phyloP scores from a whole-genome alignment of 2,329 filamentous ascomycete species.

The Leptosphaerulina australis region DNA sequence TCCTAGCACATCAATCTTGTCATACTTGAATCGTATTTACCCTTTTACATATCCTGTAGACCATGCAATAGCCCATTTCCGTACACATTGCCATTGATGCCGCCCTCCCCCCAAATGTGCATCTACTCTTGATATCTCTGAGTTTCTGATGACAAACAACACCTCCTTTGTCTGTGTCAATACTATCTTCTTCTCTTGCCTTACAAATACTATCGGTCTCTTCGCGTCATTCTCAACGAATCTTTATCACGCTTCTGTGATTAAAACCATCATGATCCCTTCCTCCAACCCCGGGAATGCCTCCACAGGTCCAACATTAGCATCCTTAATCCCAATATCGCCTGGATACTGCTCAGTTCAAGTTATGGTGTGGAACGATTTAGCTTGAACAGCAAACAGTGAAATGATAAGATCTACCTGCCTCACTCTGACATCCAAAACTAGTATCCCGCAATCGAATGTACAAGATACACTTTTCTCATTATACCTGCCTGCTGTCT shows the following conservation, averaged over 20 bases:
- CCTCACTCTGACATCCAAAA: constrained; percentile 30
- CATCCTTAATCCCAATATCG: constrained; percentile 38
- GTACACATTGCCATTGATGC: constrained; percentile 48
- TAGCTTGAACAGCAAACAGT: constrained; percentile 55
- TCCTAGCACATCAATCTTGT: constrained; percentile 36
- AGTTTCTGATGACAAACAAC: constrained; percentile 52
- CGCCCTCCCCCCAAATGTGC: constrained; percentile 47
- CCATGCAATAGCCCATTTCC: constrained; percentile 45
- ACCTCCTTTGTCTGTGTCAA: constrained; percentile 54
- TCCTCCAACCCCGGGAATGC: constrained; percentile 56
- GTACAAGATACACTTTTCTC: constrained; percentile 40
- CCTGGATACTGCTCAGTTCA: constrained; percentile 26
- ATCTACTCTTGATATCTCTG: constrained; percentile 47
- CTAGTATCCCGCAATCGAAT: constrained; percentile 36
- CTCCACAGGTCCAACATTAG: constrained; percentile 56
- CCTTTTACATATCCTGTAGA: constrained; percentile 16
- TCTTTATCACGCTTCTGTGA: constrained; percentile 45
- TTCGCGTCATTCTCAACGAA: constrained; percentile 43
- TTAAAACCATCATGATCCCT: constrained; percentile 54
- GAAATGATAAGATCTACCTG: constrained; percentile 53
- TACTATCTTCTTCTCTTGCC: constrained; percentile 50
- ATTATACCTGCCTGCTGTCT: constrained; percentile 51
- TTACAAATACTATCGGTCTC: constrained; percentile 46
- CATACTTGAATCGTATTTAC: neutral
- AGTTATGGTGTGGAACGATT: constrained; percentile 47